phyloP scores from a whole-genome alignment of 2,329 filamentous ascomycete genomes.

The Cordyceps pruinosa region DNA sequence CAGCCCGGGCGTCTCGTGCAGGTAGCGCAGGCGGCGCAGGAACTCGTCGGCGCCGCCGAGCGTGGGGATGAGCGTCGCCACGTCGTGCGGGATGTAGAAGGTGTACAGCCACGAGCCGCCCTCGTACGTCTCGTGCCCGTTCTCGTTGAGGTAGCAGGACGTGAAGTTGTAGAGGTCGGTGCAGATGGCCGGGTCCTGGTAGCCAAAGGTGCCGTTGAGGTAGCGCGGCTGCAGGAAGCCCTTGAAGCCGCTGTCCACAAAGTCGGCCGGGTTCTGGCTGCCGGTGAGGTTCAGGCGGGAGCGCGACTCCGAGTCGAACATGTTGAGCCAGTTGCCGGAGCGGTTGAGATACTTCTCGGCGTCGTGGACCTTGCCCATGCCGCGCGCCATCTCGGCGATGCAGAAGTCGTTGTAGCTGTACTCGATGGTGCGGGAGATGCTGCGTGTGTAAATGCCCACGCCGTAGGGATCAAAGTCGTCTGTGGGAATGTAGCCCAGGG shows the following conservation, averaged over 20 bases:
- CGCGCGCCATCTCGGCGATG: conserved; percentile 55
- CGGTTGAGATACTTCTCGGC: conserved; percentile 53
- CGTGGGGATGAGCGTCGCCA: conserved; percentile 37
- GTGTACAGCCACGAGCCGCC: conserved; percentile 66
- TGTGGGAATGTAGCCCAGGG: conserved; percentile 62
- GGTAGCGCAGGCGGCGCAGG: conserved; percentile 52
- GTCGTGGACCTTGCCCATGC: conserved; percentile 46
- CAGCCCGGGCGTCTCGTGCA: conserved; percentile 56
- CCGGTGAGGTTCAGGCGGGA: conserved; percentile 31
- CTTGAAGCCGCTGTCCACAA: conserved; percentile 43
- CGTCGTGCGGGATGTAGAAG: conserved; percentile 48
- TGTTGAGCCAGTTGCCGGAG: conserved; percentile 62
- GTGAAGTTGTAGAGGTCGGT: conserved; percentile 39
- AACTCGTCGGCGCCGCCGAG: conserved; percentile 56
- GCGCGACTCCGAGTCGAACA: conserved; percentile 42
- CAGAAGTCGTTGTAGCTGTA: conserved; percentile 77
- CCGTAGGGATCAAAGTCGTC: conserved; percentile 60
- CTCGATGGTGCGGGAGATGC: conserved; percentile 67
- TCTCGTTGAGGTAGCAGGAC: conserved; percentile 24
- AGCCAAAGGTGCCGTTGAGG: conserved; percentile 58
- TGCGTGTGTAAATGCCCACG: conserved; percentile 59
- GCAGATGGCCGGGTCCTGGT: conserved; percentile 50
- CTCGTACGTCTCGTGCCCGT: conserved; percentile 52
- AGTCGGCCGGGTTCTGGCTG: conserved; percentile 24
- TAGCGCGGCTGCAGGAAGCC: conserved; percentile 67